These are phyloP conservation scores for Oryza officinalis DNA, from an alignment of 176 grass and related monocot genomes.

Conservation along the genomic window DNA sequence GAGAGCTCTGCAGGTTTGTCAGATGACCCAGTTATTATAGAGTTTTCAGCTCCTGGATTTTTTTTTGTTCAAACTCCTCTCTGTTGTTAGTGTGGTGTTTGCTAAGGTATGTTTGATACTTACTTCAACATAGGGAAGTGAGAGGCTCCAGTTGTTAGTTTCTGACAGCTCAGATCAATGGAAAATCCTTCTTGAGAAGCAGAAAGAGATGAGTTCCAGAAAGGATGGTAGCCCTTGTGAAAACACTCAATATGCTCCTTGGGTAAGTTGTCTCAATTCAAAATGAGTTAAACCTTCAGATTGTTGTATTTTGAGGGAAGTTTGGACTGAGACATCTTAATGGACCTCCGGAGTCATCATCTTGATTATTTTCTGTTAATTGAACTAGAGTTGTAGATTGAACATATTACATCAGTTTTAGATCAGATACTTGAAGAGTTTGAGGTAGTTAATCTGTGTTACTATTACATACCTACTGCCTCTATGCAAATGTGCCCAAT, in stretches of 20 bases:
- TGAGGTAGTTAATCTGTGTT: neutral
- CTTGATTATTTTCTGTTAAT: slow-evolving; percentile 16
- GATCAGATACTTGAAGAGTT: slow-evolving; percentile 9
- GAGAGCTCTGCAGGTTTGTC: slow-evolving; percentile 91
- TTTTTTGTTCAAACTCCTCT: neutral
- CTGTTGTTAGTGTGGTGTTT: neutral
- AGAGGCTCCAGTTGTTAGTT: slow-evolving; percentile 74
- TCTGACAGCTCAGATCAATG: slow-evolving; percentile 61
- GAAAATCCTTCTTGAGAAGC: slow-evolving; percentile 40
- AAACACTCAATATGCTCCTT: slow-evolving; percentile 44
- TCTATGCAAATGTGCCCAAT: neutral
- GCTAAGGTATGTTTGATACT: slow-evolving; percentile 16
- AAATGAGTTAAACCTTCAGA: neutral
- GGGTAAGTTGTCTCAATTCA: slow-evolving; percentile 52
- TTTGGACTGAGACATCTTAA: slow-evolving; percentile 10
- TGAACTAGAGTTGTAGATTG: slow-evolving; percentile 18
- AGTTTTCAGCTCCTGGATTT: neutral
- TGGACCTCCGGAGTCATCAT: neutral
- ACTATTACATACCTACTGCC: neutral
- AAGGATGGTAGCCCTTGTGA: slow-evolving; percentile 23
- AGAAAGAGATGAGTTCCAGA: slow-evolving; percentile 33
- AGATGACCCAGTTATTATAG: neutral
- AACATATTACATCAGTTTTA: slow-evolving; percentile 1
- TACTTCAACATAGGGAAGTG: slow-evolving; percentile 75
- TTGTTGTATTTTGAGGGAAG: neutral